Base-by-base conservation (phyloP, 164 flowering plant genomes). In the Aristolochia fimbriata region DNA sequence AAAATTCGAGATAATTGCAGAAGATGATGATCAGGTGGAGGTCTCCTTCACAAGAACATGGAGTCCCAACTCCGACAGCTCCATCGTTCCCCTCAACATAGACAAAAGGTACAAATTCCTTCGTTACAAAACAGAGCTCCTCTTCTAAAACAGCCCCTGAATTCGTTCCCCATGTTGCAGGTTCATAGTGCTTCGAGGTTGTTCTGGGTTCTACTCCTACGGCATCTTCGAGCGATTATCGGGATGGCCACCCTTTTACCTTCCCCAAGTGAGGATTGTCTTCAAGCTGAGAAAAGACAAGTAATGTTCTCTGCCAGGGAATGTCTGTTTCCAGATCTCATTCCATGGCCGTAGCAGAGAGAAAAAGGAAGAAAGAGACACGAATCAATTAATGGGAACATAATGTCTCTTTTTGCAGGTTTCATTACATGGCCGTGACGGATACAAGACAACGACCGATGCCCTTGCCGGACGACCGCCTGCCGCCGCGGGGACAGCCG, bases 391-490 rank as follows among this genome's bases (percentile, higher is more conserved):
- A n/a, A 27, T 27, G 30, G 30, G n/a, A n/a, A n/a, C n/a, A n/a
- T n/a, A n/a, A 27, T 5, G 21, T 52, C 3, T 16, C 21, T 4
- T 0, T n/a, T 21, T 53, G 57, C 30, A 92, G 98, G 91, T 89
- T 92, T 64, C 81, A 76, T 2, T 89, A 93, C 74, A 87, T 93
- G 98, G 96, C 90, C 1, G 47, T 87, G 33, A 75, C 91, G 55
- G 97, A 93, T 68, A 69, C 82, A 22, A 77, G 93, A 63, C 91
- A 79, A 51, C 76, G 97, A 53, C 37, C 58, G 57, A 85, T 93
- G 97, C 98, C 98, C 30, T 60, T 78, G 71, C 93, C 96, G 2
- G 98, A 87, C 55, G 98, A 92, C 61, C 80, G 93, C 30, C 31
- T 66, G 27, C 83, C 87, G 3, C 77, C 69, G 51, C 73, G 90